Percentiles rank a stretch among this genome's conserved stretches.
These are phyloP conservation scores for Vitis hybrid DNA, from an alignment of 177 flowering plant genomes.

Conservation along the genomic window DNA sequence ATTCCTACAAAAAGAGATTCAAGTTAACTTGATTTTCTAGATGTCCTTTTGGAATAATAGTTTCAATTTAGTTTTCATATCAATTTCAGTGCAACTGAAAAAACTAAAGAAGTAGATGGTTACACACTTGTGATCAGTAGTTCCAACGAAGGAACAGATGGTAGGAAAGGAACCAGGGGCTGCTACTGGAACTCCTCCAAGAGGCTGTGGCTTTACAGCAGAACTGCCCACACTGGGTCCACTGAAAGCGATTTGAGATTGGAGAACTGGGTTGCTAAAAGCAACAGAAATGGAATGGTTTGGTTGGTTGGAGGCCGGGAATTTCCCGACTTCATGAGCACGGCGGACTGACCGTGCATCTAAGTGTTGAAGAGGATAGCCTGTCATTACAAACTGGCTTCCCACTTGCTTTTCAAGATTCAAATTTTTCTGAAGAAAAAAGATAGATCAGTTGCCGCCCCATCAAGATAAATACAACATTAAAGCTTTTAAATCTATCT, in stretches of 20 bases:
- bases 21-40: background rate
- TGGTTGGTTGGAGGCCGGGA: conserved; percentile 30
- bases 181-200: conserved; percentile 22
- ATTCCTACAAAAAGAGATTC: conserved; percentile 36
- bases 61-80: no score
- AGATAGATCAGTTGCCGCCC: background rate
- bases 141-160: conserved; percentile 16
- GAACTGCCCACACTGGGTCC: conserved; percentile 13
- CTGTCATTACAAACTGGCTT: conserved; percentile 27
- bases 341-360: conserved; percentile 27
- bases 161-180: conserved; percentile 18
- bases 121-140: conserved; percentile 30
- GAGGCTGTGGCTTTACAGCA: conserved; percentile 13
- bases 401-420: conserved; percentile 34
- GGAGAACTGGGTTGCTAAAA: conserved; percentile 38
- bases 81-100: background rate
- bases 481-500: background rate
- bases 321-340: conserved; percentile 32
- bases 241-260: conserved; percentile 28
- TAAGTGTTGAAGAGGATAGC: conserved; percentile 35
- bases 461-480: background rate
- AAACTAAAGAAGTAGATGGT: background rate
- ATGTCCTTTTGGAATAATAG: background rate
- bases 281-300: conserved; percentile 32
- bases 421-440: conserved; percentile 30